phyloP scores from a whole-genome alignment of 2,329 filamentous ascomycete species.

The Fusarium brachygibbosum region DNA sequence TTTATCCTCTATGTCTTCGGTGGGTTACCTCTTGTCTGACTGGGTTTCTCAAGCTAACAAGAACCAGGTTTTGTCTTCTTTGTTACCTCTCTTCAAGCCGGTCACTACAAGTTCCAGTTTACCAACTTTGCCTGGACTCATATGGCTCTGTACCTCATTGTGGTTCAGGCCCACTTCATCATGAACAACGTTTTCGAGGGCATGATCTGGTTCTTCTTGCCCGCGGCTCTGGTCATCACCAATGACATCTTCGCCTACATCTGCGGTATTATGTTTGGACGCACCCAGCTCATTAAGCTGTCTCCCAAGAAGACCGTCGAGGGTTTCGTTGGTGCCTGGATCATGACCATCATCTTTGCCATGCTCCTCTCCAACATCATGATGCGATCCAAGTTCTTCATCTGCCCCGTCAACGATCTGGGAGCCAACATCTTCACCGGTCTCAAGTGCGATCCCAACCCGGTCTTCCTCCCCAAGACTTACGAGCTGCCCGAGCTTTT shows the following conservation, averaged over 20 bases:
- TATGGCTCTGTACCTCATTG: slow-evolving; percentile 98
- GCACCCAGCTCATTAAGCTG: slow-evolving; percentile 96
- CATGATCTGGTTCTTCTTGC: slow-evolving; percentile 99
- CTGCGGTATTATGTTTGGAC: slow-evolving; percentile 95
- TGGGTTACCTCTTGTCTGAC: slow-evolving; percentile 58
- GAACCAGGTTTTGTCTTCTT: slow-evolving; percentile 93
- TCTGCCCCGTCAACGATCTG: slow-evolving; percentile 96
- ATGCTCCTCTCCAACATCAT: slow-evolving; percentile 85
- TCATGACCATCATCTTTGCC: slow-evolving; percentile 92
- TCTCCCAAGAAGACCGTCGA: slow-evolving; percentile 99
- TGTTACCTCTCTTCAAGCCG: slow-evolving; percentile 92
- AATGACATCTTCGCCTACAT: slow-evolving; percentile 99
- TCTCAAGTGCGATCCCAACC: slow-evolving; percentile 89
- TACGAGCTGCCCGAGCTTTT: slow-evolving; percentile 81
- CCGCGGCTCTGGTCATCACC: slow-evolving; percentile 93
- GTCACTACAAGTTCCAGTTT: slow-evolving; percentile 98
- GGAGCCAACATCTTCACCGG: slow-evolving; percentile 94
- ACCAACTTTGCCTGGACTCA: slow-evolving; percentile 99
- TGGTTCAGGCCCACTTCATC: slow-evolving; percentile 97
- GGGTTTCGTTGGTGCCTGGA: slow-evolving; percentile 95
- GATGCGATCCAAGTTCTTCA: slow-evolving; percentile 95
- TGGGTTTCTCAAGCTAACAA: slow-evolving; percentile 32
- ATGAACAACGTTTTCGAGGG: slow-evolving; percentile 99
- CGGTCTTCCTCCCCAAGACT: slow-evolving; percentile 84
- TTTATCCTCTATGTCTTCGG: slow-evolving; percentile 98